Percentiles rank a stretch among this genome's conserved stretches.
Conservation (phyloP, 2,329 filamentous ascomycete species). For the Arthrocladium fulminans region DNA sequence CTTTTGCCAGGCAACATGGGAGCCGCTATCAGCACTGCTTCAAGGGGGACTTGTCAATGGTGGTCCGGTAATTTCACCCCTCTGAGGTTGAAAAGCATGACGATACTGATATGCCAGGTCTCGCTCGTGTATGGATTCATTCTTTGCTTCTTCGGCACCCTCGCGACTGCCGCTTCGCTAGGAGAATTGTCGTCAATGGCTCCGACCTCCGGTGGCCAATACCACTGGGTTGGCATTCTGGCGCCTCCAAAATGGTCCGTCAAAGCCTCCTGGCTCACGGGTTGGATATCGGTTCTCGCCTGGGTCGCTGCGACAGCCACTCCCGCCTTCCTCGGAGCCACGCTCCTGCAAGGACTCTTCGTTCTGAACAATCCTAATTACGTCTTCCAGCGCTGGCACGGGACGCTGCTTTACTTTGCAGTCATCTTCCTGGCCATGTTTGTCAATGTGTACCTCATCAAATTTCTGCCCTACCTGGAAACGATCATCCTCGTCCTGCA, state of each 20-base stretch:
- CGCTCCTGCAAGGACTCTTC: constrained; percentile 30
- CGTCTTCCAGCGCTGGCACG: constrained; percentile 32
- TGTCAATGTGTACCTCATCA: constrained; percentile 29
- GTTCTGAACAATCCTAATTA: constrained; percentile 31
- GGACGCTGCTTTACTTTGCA: constrained; percentile 32
- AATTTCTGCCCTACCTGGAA: constrained; percentile 27
- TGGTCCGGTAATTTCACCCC: too few species aligned
- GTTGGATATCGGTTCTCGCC: constrained; percentile 31
- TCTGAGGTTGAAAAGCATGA: too few species aligned
- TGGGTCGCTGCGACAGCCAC: constrained; percentile 31
- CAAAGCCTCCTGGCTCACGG: constrained; percentile 12
- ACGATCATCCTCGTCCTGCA: constrained; percentile 25
- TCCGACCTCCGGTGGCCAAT: constrained; percentile 31
- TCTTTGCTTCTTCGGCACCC: constrained; percentile 25
- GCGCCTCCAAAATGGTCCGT: not conserved
- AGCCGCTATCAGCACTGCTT: constrained; percentile 18
- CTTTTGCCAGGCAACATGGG: constrained; percentile 18
- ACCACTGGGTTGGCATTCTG: constrained; percentile 31
- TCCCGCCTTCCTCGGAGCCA: constrained; percentile 27
- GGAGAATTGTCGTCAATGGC: constrained; percentile 35
- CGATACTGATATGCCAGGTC: too few species aligned
- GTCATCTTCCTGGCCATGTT: constrained; percentile 28
- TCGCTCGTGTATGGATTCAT: constrained; percentile 17
- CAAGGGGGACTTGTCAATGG: constrained; percentile 19
- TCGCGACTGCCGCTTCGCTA: constrained; percentile 31